Percentiles rank a stretch among this genome's conserved stretches.
Evolutionary conservation across 768 basidiomycete genomes (phyloP).

Genomic region (Mycena venus): DNA sequence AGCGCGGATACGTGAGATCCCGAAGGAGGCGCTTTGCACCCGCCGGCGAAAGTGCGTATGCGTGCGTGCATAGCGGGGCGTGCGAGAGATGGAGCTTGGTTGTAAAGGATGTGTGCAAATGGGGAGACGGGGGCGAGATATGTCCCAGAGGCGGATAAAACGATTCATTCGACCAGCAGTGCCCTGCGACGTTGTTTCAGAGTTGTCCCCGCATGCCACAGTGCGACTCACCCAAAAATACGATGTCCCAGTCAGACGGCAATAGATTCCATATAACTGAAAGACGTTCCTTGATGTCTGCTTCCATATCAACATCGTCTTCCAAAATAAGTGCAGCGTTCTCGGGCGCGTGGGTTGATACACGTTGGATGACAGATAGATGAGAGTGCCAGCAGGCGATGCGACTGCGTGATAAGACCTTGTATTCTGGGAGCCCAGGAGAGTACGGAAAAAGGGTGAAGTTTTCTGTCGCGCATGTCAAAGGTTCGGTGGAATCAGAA

Average conservation of each 20-base stretch:
- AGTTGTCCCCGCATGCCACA: background rate
- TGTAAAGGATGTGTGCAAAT: background rate
- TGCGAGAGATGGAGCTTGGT: constrained; percentile 67
- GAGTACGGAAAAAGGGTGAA: constrained; percentile 50
- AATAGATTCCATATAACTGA: background rate
- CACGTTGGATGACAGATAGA: constrained; percentile 60
- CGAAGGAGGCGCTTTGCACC: constrained; percentile 81
- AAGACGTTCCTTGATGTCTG: constrained; percentile 61
- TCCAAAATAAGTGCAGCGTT: constrained; percentile 73
- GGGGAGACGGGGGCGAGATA: constrained; percentile 49
- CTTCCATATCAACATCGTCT: constrained; percentile 80
- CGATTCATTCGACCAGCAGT: constrained; percentile 85
- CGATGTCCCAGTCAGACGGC: constrained; percentile 22
- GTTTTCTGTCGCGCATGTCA: constrained; percentile 61
- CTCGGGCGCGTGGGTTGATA: constrained; percentile 27
- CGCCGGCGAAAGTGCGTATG: constrained; percentile 69
- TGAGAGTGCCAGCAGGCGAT: constrained; percentile 85
- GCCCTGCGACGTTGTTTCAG: constrained; percentile 58
- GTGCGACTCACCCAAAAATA: constrained; percentile 18
- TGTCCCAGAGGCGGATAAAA: constrained; percentile 16
- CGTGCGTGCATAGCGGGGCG: constrained; percentile 80
- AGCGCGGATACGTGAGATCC: constrained; percentile 72
- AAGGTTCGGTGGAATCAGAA: constrained; percentile 32
- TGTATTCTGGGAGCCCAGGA: constrained; percentile 56
- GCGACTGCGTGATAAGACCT: constrained; percentile 68